Evolutionary conservation across 2,329 filamentous ascomycete species (phyloP).

Genomic region (Exophiala sp.): DNA sequence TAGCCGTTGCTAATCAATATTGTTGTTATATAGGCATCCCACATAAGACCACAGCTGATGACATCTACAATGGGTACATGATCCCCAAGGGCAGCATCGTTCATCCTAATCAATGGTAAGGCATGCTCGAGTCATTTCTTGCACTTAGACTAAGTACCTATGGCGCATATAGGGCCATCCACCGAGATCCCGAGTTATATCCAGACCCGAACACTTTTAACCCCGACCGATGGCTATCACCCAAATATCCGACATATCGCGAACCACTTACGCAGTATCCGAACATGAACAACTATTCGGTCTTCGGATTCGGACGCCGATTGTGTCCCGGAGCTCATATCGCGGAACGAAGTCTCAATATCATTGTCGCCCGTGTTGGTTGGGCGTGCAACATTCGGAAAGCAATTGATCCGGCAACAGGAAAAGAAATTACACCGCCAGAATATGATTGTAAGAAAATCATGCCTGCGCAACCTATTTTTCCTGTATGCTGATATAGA

Average conservation of each 20-base stretch:
- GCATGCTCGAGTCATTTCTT: neutral
- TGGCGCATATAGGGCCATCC: conserved; percentile 38
- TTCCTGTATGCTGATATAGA: no score
- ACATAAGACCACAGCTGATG: conserved; percentile 23
- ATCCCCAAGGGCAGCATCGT: conserved; percentile 46
- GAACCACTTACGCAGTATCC: conserved; percentile 51
- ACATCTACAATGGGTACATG: conserved; percentile 39
- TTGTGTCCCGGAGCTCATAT: conserved; percentile 32
- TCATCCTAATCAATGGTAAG: conserved; percentile 38
- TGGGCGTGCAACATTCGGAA: conserved; percentile 30
- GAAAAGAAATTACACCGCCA: conserved; percentile 6
- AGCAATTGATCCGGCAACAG: neutral
- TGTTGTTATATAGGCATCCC: neutral
- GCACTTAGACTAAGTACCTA: neutral
- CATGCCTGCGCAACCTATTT: no score
- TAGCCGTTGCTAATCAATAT: no score
- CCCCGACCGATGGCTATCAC: conserved; percentile 53
- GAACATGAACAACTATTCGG: conserved; percentile 52
- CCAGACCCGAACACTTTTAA: conserved; percentile 51
- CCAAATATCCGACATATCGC: conserved; percentile 51
- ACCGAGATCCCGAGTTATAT: conserved; percentile 51
- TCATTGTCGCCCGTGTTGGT: conserved; percentile 24
- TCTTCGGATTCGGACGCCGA: conserved; percentile 55
- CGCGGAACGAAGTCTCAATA: conserved; percentile 26
- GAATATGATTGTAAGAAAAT: conserved; percentile 1